These are phyloP conservation scores for Candida sp. DNA, from an alignment of 1,139 yeast genomes.

Conservation along the genomic window DNA sequence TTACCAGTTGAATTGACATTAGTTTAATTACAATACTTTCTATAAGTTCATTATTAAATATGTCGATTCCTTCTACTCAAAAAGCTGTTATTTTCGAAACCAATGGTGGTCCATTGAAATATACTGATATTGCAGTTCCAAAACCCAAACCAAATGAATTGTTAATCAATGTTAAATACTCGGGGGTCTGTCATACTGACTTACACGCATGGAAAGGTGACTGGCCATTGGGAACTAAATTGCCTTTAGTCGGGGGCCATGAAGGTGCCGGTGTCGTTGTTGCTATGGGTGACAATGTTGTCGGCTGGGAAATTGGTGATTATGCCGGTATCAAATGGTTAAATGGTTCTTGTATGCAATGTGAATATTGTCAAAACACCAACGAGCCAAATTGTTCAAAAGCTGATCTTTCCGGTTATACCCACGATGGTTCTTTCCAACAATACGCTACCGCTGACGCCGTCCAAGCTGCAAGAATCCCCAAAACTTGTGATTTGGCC, in stretches of 20 bases:
- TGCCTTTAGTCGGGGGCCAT: slow-evolving; percentile 79
- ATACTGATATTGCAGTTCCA: slow-evolving; percentile 65
- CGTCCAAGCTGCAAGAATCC: slow-evolving; percentile 36
- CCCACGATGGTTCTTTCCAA: slow-evolving; percentile 82
- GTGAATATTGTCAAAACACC: slow-evolving; percentile 69
- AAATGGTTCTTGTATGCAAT: slow-evolving; percentile 69
- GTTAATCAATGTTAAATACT: slow-evolving; percentile 59
- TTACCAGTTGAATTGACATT: not conserved
- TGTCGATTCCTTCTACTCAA: slow-evolving; percentile 56
- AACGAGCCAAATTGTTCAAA: slow-evolving; percentile 67
- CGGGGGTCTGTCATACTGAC: slow-evolving; percentile 70
- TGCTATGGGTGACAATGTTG: slow-evolving; percentile 64
- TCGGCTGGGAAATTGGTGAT: slow-evolving; percentile 72
- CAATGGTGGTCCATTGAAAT: slow-evolving; percentile 60
- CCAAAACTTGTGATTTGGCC: slow-evolving; percentile 31
- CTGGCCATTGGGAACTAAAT: slow-evolving; percentile 63
- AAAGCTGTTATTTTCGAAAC: slow-evolving; percentile 71
- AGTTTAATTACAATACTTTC: no score
- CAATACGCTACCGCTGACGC: slow-evolving; percentile 69
- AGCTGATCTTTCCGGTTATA: slow-evolving; percentile 74
- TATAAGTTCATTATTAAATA: not conserved
- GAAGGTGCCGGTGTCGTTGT: slow-evolving; percentile 88
- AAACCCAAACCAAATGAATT: slow-evolving; percentile 57
- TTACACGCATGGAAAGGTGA: slow-evolving; percentile 75
- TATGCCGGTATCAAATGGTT: slow-evolving; percentile 74